Evolutionary conservation across 2,329 filamentous ascomycete genomes (phyloP).

Genomic region (Talaromyces sp.): DNA sequence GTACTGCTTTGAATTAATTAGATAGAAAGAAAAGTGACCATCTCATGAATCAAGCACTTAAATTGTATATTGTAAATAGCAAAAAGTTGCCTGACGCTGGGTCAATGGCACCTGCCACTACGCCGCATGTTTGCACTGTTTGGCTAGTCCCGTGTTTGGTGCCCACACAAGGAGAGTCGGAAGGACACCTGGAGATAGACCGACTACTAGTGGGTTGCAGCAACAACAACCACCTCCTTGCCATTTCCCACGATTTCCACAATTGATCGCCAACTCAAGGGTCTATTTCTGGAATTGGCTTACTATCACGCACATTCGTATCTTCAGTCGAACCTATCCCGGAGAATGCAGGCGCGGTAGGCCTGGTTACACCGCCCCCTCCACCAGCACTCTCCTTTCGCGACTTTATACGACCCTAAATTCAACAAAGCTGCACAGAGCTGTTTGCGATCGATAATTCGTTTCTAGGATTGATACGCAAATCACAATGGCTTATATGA

Average conservation of each 20-base stretch:
- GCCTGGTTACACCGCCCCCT: slow-evolving; percentile 24
- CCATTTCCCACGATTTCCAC: neutral
- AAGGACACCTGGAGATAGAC: slow-evolving; percentile 40
- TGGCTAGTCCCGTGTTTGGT: slow-evolving; percentile 23
- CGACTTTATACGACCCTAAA: slow-evolving; percentile 25
- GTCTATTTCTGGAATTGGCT: neutral
- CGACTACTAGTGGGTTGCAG: slow-evolving; percentile 8
- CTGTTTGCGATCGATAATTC: neutral
- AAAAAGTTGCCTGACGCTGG: slow-evolving; percentile 4
- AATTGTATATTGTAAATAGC: neutral
- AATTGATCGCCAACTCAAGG: neutral
- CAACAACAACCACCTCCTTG: slow-evolving; percentile 11
- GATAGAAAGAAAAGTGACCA: neutral
- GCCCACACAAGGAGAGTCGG: slow-evolving; percentile 33
- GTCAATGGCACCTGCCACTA: slow-evolving; percentile 17
- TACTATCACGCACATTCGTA: neutral
- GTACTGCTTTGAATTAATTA: slow-evolving; percentile 2
- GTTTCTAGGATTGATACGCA: slow-evolving; percentile 24
- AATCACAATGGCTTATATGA: slow-evolving; percentile 82
- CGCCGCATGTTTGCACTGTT: slow-evolving; percentile 42
- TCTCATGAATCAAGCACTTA: neutral
- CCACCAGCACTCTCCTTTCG: slow-evolving; percentile 4
- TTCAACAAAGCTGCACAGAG: neutral
- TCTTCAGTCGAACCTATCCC: slow-evolving; percentile 4
- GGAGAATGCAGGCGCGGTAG: slow-evolving; percentile 35